Conservation (phyloP, 192 early-diverging fungal species). For the Haplosporangium gracile region DNA sequence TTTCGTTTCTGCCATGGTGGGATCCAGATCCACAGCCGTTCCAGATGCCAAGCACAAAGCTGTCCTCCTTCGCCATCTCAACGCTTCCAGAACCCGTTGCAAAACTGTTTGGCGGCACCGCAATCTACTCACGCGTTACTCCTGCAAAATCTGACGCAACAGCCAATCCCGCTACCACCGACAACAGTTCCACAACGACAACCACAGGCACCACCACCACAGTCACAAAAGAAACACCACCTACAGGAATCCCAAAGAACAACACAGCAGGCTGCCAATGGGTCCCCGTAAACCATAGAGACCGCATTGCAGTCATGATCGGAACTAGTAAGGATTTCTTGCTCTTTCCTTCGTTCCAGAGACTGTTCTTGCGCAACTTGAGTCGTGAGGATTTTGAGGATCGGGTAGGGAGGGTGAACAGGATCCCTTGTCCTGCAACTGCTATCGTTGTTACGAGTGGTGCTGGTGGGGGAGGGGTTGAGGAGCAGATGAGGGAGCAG, state of each 20-base stretch:
- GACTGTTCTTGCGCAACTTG: conserved; percentile 41
- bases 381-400: conserved; percentile 54
- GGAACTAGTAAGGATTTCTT: conserved; percentile 48
- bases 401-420: conserved; percentile 12
- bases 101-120: conserved; percentile 26
- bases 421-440: conserved; percentile 27
- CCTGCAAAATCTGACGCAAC: not conserved
- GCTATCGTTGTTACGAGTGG: conserved; percentile 10
- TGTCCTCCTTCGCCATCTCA: conserved; percentile 45
- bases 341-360: conserved; percentile 49
- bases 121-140: conserved; percentile 11
- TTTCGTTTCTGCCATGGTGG: conserved; percentile 38
- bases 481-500: not conserved
- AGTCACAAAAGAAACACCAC: not conserved
- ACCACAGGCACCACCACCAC: not conserved
- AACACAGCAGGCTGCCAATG: conserved; percentile 41
- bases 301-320: conserved; percentile 52
- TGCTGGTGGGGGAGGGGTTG: not conserved
- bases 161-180: not conserved
- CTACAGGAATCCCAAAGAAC: not conserved
- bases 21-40: conserved; percentile 46
- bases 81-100: conserved; percentile 42
- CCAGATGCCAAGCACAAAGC: conserved; percentile 38
- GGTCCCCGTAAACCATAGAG: conserved; percentile 28
- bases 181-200: not conserved